Conservation (phyloP, 2,329 filamentous ascomycete species). For the Fusarium decemcellulare region DNA sequence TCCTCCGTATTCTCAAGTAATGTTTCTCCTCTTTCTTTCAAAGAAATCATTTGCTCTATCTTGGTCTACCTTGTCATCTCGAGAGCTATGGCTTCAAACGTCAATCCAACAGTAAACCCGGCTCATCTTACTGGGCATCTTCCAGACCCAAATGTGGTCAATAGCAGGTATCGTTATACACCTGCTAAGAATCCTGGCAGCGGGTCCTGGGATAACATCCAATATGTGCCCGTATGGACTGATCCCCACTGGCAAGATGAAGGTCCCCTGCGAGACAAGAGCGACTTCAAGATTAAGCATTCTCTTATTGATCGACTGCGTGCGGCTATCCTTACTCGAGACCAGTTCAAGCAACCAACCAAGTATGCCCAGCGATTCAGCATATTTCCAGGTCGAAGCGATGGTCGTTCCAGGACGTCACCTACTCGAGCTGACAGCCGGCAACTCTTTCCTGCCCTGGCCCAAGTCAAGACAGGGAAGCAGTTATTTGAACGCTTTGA, state of each 20-base stretch:
- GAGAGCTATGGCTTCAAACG: slow-evolving; percentile 13
- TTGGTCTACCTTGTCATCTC: not conserved
- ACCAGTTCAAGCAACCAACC: slow-evolving; percentile 44
- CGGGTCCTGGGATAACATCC: slow-evolving; percentile 18
- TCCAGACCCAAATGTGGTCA: not conserved
- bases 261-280: slow-evolving; percentile 8
- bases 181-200: slow-evolving; percentile 11
- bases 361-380: slow-evolving; percentile 48
- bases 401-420: slow-evolving; percentile 50
- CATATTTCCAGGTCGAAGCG: slow-evolving; percentile 45
- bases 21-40: not conserved
- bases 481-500: slow-evolving; percentile 40
- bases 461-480: slow-evolving; percentile 34
- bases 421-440: slow-evolving; percentile 45
- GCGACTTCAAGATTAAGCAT: slow-evolving; percentile 31
- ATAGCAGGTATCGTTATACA: not conserved
- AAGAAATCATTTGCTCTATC: not conserved
- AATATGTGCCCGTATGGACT: slow-evolving; percentile 47
- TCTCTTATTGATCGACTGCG: slow-evolving; percentile 37
- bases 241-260: slow-evolving; percentile 47
- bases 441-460: slow-evolving; percentile 13
- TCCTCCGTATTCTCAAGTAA: not conserved
- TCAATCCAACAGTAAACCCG: not conserved
- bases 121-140: not conserved
- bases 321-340: slow-evolving; percentile 42